phyloP scores from a whole-genome alignment of 169 alveolate species.

The Fabrea salina region DNA sequence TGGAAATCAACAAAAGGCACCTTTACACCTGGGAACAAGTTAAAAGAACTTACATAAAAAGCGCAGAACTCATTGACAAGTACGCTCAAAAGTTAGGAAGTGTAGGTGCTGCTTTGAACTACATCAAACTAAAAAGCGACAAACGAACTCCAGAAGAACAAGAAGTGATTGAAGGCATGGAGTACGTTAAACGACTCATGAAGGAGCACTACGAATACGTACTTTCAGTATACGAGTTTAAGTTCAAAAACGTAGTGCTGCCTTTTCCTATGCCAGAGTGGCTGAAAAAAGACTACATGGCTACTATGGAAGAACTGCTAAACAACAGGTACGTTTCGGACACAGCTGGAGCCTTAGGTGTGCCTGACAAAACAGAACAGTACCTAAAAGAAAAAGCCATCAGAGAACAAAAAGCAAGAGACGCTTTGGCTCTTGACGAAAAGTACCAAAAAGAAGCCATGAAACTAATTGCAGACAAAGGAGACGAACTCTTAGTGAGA shows the following conservation, averaged over 20 bases:
- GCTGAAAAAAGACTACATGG: not conserved
- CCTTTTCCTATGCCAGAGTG: constrained; percentile 27
- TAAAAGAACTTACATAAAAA: not conserved
- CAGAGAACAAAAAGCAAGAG: constrained; percentile 29
- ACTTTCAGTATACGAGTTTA: not conserved
- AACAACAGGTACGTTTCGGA: not conserved
- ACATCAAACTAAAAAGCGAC: not conserved
- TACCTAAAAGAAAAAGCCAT: constrained; percentile 2
- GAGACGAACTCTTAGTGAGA: constrained; percentile 19
- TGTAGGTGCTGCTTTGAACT: not conserved
- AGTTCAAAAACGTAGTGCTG: constrained; percentile 11
- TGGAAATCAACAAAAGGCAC: not conserved
- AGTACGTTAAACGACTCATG: constrained; percentile 1
- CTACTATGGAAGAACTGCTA: not conserved
- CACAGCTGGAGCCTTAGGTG: not conserved
- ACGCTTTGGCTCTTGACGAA: constrained; percentile 18
- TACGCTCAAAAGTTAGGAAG: constrained; percentile 11
- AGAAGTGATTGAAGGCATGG: not conserved
- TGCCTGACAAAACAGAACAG: constrained; percentile 28
- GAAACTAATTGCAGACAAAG: not conserved
- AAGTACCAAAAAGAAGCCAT: not conserved
- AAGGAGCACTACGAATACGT: not conserved
- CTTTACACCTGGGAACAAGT: not conserved
- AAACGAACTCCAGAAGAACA: constrained; percentile 19
- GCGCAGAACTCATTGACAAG: not conserved